Base-by-base conservation (phyloP, 306 rosid species). In the Adenanthera pavonina region DNA sequence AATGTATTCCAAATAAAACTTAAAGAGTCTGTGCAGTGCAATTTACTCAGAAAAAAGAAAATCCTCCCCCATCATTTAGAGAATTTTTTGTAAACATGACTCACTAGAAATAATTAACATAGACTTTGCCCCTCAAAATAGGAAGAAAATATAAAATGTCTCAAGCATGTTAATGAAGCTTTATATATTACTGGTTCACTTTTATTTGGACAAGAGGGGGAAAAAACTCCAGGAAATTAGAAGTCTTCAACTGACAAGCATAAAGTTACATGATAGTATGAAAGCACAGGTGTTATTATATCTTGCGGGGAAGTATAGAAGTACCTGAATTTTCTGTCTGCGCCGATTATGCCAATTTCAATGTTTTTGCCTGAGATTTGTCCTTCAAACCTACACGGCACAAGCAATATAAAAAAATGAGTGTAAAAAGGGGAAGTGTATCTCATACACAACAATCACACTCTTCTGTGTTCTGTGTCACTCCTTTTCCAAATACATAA, bases 291-390 rank as follows among this genome's bases (percentile, higher is more conserved):
- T 30, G 8, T 14, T 40, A 14, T 56, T 47, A 47, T 1, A 47
- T 10, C 15, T 47, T 68, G 71, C 25, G 19, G 7, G 4, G 19
- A 69, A 56, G 41, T 71, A 62, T 54, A 85, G 71, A 52, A 80
- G 78, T 74, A 81, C 99, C 95, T 14, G 20, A 95, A 95, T 69
- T 82, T 90, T 79, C 88, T 91, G 85, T 95, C 99, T 0, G 87
- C 68, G 6, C 93, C 89, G 69, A 93, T 93, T 80, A 93, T 87
- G 77, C 99, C 97, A 81, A 95, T 95, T 91, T 95, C 95, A 67
- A 95, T 95, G 85, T 95, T 95, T 83, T 93, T 95, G 43, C 91
- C 82, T 4, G 99, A 95, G 82, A 95, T 95, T 83, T 90, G 99
- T 69, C 99, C 97, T 84, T 95, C 97, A 47, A 20, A 64, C 52